A percentile compares a stretch with the other conserved stretches of the same genome.
phyloP scores from a whole-genome alignment of 495 filamentous ascomycete genomes.

The Thermochaetoides thermophila region DNA sequence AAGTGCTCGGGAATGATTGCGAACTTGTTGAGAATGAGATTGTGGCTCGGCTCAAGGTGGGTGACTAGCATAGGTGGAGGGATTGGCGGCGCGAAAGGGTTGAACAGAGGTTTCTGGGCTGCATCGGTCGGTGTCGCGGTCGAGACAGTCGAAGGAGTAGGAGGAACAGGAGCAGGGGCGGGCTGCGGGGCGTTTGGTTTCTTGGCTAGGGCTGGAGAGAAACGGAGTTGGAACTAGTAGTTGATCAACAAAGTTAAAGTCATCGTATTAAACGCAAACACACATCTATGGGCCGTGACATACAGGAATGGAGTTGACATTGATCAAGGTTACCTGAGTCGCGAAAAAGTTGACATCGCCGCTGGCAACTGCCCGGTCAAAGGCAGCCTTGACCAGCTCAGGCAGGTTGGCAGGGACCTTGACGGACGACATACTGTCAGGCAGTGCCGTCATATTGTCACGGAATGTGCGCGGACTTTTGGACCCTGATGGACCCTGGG shows the following conservation, averaged over 20 bases:
- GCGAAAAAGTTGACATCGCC: constrained; percentile 44
- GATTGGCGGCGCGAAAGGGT: constrained; percentile 65
- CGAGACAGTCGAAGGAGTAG: not conserved
- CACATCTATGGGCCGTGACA: too few species aligned
- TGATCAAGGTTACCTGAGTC: constrained; percentile 41
- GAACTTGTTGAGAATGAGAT: constrained; percentile 68
- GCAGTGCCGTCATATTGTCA: constrained; percentile 4
- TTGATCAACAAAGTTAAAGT: too few species aligned
- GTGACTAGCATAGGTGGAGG: constrained; percentile 45
- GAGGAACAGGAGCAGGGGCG: not conserved
- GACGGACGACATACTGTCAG: constrained; percentile 10
- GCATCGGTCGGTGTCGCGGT: not conserved
- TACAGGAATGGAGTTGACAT: constrained; percentile 40
- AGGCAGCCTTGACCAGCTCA: constrained; percentile 39
- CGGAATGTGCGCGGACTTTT: too few species aligned
- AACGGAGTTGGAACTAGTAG: constrained; percentile 56
- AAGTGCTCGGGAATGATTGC: constrained; percentile 68
- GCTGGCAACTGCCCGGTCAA: constrained; percentile 35
- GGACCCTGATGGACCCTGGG: too few species aligned
- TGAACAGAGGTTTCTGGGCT: constrained; percentile 17
- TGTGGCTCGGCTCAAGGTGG: constrained; percentile 40
- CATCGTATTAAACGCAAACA: too few species aligned
- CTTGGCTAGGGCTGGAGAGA: constrained; percentile 58
- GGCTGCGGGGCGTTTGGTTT: constrained; percentile 40
- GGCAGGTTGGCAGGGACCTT: constrained; percentile 28